These are phyloP conservation scores for Phytophthora pistaciae DNA, from an alignment of 352 stramenopile species.

Conservation along the genomic window DNA sequence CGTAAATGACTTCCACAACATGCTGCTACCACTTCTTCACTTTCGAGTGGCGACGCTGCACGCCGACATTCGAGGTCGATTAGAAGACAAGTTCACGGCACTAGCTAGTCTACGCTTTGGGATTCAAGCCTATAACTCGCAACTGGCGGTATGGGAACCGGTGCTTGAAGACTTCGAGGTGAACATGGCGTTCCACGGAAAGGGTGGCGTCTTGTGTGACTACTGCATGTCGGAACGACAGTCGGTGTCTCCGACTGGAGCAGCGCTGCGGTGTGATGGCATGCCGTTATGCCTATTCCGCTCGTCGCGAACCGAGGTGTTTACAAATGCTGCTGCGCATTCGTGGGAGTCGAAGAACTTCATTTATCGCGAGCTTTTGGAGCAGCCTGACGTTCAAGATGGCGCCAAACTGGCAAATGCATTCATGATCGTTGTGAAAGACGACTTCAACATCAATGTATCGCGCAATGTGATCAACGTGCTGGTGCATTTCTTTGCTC, in stretches of 20 bases:
- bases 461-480: constrained; percentile 88
- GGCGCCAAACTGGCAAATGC: constrained; percentile 65
- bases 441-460: constrained; percentile 86
- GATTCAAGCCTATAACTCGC: constrained; percentile 89
- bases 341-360: constrained; percentile 86
- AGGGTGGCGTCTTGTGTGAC: constrained; percentile 77
- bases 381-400: constrained; percentile 62
- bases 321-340: constrained; percentile 67
- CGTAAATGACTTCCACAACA: constrained; percentile 91
- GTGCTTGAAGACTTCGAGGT: constrained; percentile 88
- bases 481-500: constrained; percentile 75
- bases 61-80: constrained; percentile 66
- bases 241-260: constrained; percentile 65
- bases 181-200: constrained; percentile 73
- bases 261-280: constrained; percentile 64
- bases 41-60: constrained; percentile 77
- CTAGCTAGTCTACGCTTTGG: constrained; percentile 72
- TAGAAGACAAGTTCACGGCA: constrained; percentile 71
- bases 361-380: constrained; percentile 83
- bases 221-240: constrained; percentile 83
- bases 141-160: constrained; percentile 87
- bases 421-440: constrained; percentile 80
- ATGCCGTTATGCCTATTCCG: constrained; percentile 83
- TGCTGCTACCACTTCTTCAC: constrained; percentile 84
- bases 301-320: constrained; percentile 69